Evolutionary conservation across 2,329 filamentous ascomycete species (phyloP).

Genomic region (Neopestalotiopsis sp.): DNA sequence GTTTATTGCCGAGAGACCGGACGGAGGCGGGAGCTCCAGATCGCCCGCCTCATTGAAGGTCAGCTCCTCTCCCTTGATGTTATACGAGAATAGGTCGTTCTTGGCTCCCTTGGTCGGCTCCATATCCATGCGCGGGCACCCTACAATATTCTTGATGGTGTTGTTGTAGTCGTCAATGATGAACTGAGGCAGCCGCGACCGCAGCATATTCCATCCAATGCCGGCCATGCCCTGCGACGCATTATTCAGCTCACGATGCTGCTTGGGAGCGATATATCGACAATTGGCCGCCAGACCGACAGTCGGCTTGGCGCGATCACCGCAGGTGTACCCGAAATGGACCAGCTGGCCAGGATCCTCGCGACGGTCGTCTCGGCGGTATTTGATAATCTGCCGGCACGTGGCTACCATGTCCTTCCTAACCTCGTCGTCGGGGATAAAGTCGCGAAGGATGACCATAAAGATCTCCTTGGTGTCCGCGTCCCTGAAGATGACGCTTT

Average conservation of each 20-base stretch:
- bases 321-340: conserved; percentile 29
- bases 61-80: conserved; percentile 21
- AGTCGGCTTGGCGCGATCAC: conserved; percentile 15
- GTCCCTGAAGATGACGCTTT: conserved; percentile 31
- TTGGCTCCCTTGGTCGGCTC: conserved; percentile 3
- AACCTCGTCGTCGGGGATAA: conserved; percentile 25
- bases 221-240: conserved; percentile 28
- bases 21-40: conserved; percentile 26
- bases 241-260: conserved; percentile 21
- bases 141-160: conserved; percentile 19
- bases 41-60: conserved; percentile 22
- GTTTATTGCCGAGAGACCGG: conserved; percentile 24
- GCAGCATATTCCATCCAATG: conserved; percentile 29
- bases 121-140: conserved; percentile 30
- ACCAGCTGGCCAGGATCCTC: conserved; percentile 24
- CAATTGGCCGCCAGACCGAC: conserved; percentile 11
- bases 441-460: conserved; percentile 28
- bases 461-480: conserved; percentile 27
- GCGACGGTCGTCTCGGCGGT: conserved; percentile 21
- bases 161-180: conserved; percentile 27
- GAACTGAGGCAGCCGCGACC: conserved; percentile 24
- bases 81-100: conserved; percentile 24
- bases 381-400: conserved; percentile 24
- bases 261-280: conserved; percentile 13
- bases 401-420: conserved; percentile 21